Conservation (phyloP, 768 basidiomycete species). For the Glaciozyma martinii region DNA sequence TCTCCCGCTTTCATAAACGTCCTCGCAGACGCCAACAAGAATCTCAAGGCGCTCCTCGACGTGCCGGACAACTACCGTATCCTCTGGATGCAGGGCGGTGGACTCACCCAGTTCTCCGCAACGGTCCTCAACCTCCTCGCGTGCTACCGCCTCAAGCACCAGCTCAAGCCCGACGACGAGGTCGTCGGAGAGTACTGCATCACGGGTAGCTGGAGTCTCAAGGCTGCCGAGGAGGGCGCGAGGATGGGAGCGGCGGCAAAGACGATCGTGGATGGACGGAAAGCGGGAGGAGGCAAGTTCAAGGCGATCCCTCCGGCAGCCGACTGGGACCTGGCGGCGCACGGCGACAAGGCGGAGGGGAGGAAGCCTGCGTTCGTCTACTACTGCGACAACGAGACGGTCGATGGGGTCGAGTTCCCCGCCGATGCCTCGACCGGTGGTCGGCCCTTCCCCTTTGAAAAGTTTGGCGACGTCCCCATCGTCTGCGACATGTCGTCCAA, state of each 20-base stretch:
- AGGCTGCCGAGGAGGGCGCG: conserved; percentile 71
- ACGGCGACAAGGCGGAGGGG: conserved; percentile 9
- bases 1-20: conserved; percentile 75
- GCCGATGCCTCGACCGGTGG: conserved; percentile 42
- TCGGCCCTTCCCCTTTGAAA: conserved; percentile 62
- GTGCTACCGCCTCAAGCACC: conserved; percentile 65
- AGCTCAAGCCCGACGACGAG: conserved; percentile 48
- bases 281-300: conserved; percentile 46
- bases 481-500: conserved; percentile 94
- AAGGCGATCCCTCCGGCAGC: conserved; percentile 56
- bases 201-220: conserved; percentile 86
- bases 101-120: conserved; percentile 81
- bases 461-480: conserved; percentile 52
- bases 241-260: conserved; percentile 57
- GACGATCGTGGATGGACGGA: conserved; percentile 62
- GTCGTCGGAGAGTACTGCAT: conserved; percentile 76
- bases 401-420: conserved; percentile 80
- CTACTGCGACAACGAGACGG: conserved; percentile 99
- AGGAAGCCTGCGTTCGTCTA: conserved; percentile 79
- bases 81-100: conserved; percentile 91
- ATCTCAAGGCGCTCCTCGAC: conserved; percentile 64
- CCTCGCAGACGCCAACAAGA: conserved; percentile 53
- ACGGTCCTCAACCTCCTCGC: conserved; percentile 86
- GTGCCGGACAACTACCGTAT: conserved; percentile 77
- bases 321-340: conserved; percentile 60